These are phyloP conservation scores for Massarina eburnea DNA, from an alignment of 2,329 filamentous ascomycete genomes.

Conservation along the genomic window DNA sequence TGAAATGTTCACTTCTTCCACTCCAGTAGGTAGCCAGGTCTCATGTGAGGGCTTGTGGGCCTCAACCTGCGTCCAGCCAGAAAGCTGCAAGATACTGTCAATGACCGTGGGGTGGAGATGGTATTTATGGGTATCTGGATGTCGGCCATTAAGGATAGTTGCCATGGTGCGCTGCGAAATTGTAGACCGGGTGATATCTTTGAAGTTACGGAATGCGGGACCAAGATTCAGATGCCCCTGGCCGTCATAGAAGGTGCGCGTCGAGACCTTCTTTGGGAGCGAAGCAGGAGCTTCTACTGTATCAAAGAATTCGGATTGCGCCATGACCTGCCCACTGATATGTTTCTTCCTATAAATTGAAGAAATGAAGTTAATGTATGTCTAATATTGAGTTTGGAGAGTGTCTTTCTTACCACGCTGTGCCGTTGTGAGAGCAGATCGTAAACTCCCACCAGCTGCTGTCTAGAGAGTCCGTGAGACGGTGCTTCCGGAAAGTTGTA, in stretches of 20 bases:
- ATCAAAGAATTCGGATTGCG: not conserved
- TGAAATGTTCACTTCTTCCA: not conserved
- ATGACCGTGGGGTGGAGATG: slow-evolving; percentile 8
- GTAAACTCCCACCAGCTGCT: slow-evolving; percentile 15
- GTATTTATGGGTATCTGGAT: slow-evolving; percentile 6
- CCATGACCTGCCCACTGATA: slow-evolving; percentile 13
- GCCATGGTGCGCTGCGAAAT: not conserved
- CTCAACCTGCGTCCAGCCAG: not conserved
- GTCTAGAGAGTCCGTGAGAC: slow-evolving; percentile 13
- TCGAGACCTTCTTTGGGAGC: not conserved
- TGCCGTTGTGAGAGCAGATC: slow-evolving; percentile 15
- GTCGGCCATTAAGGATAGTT: not conserved
- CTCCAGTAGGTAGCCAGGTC: not conserved
- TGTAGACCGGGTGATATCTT: not conserved
- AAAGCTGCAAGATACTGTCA: slow-evolving; percentile 5
- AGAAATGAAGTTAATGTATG: no score
- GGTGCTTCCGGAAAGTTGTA: slow-evolving; percentile 8
- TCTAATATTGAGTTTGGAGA: no score
- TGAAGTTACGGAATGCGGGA: slow-evolving; percentile 2
- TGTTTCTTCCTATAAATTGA: no score
- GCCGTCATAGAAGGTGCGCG: not conserved
- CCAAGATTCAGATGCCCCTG: not conserved
- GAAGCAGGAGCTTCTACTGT: not conserved
- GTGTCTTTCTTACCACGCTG: no score
- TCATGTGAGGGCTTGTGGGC: not conserved